phyloP scores from a whole-genome alignment of 306 rosid genomes.

The Inga laurina region DNA sequence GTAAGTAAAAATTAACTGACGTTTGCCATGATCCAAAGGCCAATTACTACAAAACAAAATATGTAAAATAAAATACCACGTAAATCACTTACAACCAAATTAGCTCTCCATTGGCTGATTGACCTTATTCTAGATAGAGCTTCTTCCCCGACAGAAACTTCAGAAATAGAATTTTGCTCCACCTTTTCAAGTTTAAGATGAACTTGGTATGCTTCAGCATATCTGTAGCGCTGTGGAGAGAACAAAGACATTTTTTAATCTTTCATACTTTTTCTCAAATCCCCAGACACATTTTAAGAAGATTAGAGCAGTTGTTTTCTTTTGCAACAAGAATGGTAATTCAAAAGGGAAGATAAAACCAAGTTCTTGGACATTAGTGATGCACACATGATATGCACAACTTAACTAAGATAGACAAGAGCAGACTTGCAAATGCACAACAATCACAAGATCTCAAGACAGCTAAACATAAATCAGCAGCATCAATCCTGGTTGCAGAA shows the following conservation, averaged over 20 bases:
- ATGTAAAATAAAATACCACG: background rate
- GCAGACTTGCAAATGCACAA: conserved; percentile 6
- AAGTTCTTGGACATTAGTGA: background rate
- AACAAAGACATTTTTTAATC: conserved; percentile 30
- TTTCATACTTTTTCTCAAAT: background rate
- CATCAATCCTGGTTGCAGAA: conserved; percentile 17
- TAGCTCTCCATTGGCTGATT: conserved; percentile 66
- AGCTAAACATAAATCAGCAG: conserved; percentile 25
- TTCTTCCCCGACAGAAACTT: conserved; percentile 56
- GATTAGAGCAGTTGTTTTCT: conserved; percentile 7
- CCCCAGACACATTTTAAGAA: conserved; percentile 20
- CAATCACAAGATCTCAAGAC: conserved; percentile 11
- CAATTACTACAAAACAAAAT: background rate
- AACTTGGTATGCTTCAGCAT: conserved; percentile 82
- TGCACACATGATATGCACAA: background rate
- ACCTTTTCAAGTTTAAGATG: conserved; percentile 63
- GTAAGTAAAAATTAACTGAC: conserved; percentile 12
- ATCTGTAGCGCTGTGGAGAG: conserved; percentile 72
- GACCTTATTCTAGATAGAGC: conserved; percentile 59
- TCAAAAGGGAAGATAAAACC: conserved; percentile 21
- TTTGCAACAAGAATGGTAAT: conserved; percentile 20
- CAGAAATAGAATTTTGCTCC: conserved; percentile 65
- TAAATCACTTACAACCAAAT: conserved; percentile 81
- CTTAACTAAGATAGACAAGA: conserved; percentile 6
- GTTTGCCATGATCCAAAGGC: conserved; percentile 6